Evolutionary conservation across 164 flowering plant species (phyloP).

Genomic region (Berberis vulgaris): DNA sequence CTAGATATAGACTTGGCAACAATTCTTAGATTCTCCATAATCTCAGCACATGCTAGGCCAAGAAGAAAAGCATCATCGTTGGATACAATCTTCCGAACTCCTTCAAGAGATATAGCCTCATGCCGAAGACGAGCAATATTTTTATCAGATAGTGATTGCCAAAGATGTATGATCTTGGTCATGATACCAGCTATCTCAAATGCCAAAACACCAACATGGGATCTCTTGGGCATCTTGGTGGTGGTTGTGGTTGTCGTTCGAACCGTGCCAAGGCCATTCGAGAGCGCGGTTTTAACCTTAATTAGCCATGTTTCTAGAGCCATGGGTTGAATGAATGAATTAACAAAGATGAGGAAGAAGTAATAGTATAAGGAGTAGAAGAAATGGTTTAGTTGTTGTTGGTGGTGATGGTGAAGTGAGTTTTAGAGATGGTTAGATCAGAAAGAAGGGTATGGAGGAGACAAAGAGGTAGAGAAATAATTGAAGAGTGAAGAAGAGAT

Average conservation of each 20-base stretch:
- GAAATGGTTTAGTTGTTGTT: neutral
- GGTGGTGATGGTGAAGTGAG: conserved; percentile 19
- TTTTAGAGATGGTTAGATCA: conserved; percentile 6
- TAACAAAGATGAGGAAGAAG: conserved; percentile 2
- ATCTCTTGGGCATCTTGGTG: conserved; percentile 14
- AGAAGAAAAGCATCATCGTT: conserved; percentile 72
- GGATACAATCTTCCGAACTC: conserved; percentile 80
- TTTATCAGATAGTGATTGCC: conserved; percentile 64
- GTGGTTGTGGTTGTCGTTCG: conserved; percentile 15
- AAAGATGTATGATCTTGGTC: conserved; percentile 70
- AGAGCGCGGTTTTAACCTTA: conserved; percentile 51
- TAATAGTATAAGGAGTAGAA: neutral
- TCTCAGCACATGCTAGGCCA: conserved; percentile 71
- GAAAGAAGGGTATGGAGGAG: conserved; percentile 10
- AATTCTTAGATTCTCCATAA: conserved; percentile 39
- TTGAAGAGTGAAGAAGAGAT: conserved; percentile 21
- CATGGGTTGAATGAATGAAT: conserved; percentile 25
- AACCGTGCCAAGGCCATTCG: conserved; percentile 27
- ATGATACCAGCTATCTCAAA: conserved; percentile 79
- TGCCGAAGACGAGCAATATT: conserved; percentile 35
- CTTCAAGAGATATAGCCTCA: conserved; percentile 54
- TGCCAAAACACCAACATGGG: conserved; percentile 55
- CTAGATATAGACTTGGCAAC: conserved; percentile 38
- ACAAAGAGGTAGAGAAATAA: conserved; percentile 18
- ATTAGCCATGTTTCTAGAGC: conserved; percentile 71